Evolutionary conservation across 768 basidiomycete species (phyloP).

Genomic region (Boletus rex-veris): DNA sequence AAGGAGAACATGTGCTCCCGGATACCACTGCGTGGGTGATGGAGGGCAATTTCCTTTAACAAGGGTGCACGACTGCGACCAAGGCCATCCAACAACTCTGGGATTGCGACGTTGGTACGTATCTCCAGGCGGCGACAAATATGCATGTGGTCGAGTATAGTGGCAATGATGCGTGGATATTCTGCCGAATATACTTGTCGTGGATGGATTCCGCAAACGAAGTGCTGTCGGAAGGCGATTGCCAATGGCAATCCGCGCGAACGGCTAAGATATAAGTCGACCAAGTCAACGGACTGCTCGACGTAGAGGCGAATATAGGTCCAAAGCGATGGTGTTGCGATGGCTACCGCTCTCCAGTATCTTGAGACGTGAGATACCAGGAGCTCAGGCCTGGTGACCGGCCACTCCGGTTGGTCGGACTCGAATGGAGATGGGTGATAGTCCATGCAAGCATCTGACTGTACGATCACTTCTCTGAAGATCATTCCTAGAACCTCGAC

Average conservation of each 20-base stretch:
- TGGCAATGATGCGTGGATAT: conserved; percentile 20
- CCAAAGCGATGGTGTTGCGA: conserved; percentile 41
- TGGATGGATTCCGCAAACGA: conserved; percentile 17
- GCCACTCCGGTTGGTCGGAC: conserved; percentile 6
- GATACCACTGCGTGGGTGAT: conserved; percentile 17
- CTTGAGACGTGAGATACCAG: conserved; percentile 41
- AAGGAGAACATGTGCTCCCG: conserved; percentile 12
- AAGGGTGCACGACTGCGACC: conserved; percentile 22
- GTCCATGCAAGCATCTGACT: background rate
- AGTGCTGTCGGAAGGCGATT: conserved; percentile 22
- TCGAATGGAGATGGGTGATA: conserved; percentile 1
- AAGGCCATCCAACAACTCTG: conserved; percentile 24
- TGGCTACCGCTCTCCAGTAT: conserved; percentile 40
- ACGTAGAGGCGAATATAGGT: conserved; percentile 26
- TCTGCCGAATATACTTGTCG: conserved; percentile 20
- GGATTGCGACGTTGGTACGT: conserved; percentile 22
- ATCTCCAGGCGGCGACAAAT: conserved; percentile 26
- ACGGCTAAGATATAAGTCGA: conserved; percentile 27
- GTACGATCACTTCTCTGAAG: conserved; percentile 18
- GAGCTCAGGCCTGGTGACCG: conserved; percentile 26
- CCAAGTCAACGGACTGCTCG: conserved; percentile 24
- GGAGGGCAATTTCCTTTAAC: conserved; percentile 23
- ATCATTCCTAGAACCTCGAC: conserved; percentile 27
- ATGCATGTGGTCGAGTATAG: conserved; percentile 28
- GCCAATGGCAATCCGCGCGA: conserved; percentile 24